Evolutionary conservation across 352 stramenopile species (phyloP).

Genomic region (Phytophthora ohioensis): DNA sequence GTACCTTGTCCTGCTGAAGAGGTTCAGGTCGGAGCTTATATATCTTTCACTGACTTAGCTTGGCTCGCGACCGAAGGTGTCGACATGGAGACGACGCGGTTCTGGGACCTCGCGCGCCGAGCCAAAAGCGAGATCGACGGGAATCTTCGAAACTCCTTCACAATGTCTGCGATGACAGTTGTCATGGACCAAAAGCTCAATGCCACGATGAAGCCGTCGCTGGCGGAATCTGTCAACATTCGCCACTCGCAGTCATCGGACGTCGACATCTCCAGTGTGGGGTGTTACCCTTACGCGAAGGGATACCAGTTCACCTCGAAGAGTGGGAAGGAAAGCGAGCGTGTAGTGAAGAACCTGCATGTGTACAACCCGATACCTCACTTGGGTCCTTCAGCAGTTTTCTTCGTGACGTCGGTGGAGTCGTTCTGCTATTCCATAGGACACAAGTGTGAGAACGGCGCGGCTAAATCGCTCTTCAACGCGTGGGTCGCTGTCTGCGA

Average conservation of each 20-base stretch:
- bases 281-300: conserved; percentile 32
- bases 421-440: conserved; percentile 41
- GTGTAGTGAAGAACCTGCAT: conserved; percentile 37
- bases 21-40: conserved; percentile 44
- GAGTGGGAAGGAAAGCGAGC: not conserved
- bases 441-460: conserved; percentile 42
- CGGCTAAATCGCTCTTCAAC: conserved; percentile 26
- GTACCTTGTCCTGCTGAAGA: conserved; percentile 30
- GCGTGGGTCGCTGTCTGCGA: conserved; percentile 29
- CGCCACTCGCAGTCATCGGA: conserved; percentile 28
- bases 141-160: conserved; percentile 19
- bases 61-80: conserved; percentile 32
- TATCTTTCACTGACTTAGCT: conserved; percentile 21
- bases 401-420: conserved; percentile 39
- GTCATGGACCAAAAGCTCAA: conserved; percentile 30
- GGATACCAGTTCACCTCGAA: conserved; percentile 12
- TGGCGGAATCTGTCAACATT: conserved; percentile 25
- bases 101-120: conserved; percentile 56
- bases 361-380: conserved; percentile 40
- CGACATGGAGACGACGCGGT: conserved; percentile 31
- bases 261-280: conserved; percentile 37
- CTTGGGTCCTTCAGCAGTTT: conserved; percentile 28
- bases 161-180: conserved; percentile 20
- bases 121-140: conserved; percentile 39
- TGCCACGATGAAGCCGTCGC: conserved; percentile 20